Percentiles rank a stretch among this genome's conserved stretches.
Evolutionary conservation across 306 rosid species (phyloP).

Genomic region (Urtica urens): DNA sequence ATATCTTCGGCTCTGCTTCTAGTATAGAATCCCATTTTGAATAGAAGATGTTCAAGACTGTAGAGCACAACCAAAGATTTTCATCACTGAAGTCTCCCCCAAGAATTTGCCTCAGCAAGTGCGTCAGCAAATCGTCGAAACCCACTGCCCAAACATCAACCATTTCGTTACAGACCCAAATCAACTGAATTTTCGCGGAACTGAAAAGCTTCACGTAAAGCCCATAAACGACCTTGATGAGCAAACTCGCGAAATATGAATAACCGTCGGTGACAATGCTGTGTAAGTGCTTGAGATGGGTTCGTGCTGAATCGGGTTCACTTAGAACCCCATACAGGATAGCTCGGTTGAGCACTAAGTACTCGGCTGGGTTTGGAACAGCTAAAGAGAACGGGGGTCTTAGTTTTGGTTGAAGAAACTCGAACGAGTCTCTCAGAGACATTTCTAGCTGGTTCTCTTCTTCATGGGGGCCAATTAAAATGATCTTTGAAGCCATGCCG

Average conservation of each 20-base stretch:
- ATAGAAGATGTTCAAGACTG: constrained; percentile 35
- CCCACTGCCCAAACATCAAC: constrained; percentile 42
- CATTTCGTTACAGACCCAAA: constrained; percentile 45
- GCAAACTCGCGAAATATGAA: constrained; percentile 26
- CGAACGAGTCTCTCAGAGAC: constrained; percentile 42
- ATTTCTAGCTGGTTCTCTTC: constrained; percentile 37
- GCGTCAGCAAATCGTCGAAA: constrained; percentile 34
- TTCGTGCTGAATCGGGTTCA: constrained; percentile 45
- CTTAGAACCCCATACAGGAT: constrained; percentile 48
- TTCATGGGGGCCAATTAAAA: constrained; percentile 25
- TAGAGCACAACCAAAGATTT: constrained; percentile 55
- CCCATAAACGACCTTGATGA: constrained; percentile 29
- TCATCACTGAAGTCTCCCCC: constrained; percentile 50
- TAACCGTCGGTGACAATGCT: constrained; percentile 65
- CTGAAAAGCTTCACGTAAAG: constrained; percentile 47
- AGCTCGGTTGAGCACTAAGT: constrained; percentile 44
- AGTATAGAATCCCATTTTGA: constrained; percentile 35
- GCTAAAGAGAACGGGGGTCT: constrained; percentile 55
- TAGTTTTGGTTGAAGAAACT: constrained; percentile 35
- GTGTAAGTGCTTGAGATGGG: constrained; percentile 71
- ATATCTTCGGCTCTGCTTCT: constrained; percentile 42
- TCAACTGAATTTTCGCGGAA: constrained; percentile 34
- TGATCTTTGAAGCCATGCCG: constrained; percentile 31
- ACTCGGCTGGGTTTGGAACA: constrained; percentile 43
- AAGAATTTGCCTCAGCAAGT: constrained; percentile 56